phyloP scores from a whole-genome alignment of 495 filamentous ascomycete species.

The Recurvomyces mirabilis region DNA sequence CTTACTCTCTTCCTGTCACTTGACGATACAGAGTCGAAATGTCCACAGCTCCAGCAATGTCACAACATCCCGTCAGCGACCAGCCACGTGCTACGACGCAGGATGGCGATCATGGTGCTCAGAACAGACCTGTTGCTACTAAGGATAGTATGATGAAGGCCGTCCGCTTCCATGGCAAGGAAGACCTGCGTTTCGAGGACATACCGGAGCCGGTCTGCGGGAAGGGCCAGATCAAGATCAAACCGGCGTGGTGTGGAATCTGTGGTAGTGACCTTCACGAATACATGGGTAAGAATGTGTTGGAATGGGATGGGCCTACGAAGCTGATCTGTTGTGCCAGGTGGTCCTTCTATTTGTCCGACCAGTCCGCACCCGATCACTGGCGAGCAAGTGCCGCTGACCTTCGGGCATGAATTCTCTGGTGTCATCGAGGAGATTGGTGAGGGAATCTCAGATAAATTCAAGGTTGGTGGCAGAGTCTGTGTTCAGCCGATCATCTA shows the following conservation, averaged over 20 bases:
- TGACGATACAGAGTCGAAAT: too few relatives aligned
- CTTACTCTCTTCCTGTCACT: too few relatives aligned
- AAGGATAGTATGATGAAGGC: conserved; percentile 28
- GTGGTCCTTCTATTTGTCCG: conserved; percentile 32
- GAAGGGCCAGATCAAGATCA: conserved; percentile 34
- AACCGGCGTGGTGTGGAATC: conserved; percentile 47
- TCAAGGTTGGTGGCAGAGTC: conserved; percentile 46
- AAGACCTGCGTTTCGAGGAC: conserved; percentile 30
- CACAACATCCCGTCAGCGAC: too few relatives aligned
- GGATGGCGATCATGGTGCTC: conserved; percentile 4
- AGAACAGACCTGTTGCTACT: conserved; percentile 18
- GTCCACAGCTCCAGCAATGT: too few relatives aligned
- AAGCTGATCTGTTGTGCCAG: neutral
- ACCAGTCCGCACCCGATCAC: conserved; percentile 48
- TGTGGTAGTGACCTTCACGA: conserved; percentile 52
- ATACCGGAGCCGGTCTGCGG: conserved; percentile 28
- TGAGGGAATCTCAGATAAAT: conserved; percentile 34
- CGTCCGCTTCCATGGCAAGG: conserved; percentile 30
- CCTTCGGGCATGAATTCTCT: conserved; percentile 53
- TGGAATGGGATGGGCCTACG: too few relatives aligned
- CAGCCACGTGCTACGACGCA: conserved; percentile 5
- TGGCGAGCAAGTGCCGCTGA: conserved; percentile 42
- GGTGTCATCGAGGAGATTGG: conserved; percentile 50
- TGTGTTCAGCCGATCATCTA: conserved; percentile 49
- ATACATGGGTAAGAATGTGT: conserved; percentile 32